Evolutionary conservation across 305 asterid species (phyloP).

Genomic region (Fraxinus velutina): DNA sequence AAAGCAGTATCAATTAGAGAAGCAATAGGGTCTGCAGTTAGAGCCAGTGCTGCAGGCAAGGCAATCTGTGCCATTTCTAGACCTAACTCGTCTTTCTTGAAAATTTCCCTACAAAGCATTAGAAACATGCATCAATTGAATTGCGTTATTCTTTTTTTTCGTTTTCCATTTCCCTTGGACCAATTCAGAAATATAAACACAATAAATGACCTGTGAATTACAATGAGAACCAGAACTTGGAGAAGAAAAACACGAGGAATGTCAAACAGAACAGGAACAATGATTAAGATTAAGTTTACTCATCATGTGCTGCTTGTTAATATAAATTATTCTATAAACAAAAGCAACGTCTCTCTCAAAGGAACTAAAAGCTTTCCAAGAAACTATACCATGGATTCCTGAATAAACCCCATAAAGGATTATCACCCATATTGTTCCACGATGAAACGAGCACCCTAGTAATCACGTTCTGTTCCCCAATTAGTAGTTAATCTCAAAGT

Average conservation of each 20-base stretch:
- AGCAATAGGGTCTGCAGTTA: constrained; percentile 45
- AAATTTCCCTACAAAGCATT: constrained; percentile 20
- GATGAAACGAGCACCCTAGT: constrained; percentile 12
- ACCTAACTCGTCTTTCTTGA: constrained; percentile 40
- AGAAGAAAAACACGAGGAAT: background rate
- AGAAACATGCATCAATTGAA: background rate
- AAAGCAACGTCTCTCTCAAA: background rate
- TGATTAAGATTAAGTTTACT: background rate
- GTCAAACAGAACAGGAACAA: background rate
- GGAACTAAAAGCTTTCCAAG: background rate
- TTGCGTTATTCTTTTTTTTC: background rate
- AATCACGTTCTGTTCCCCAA: constrained; percentile 15
- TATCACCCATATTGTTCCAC: constrained; percentile 24
- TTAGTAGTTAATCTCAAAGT: constrained; percentile 3
- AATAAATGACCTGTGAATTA: background rate
- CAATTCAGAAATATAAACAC: background rate
- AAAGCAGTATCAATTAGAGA: constrained; percentile 50
- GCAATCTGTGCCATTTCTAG: constrained; percentile 40
- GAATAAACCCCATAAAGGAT: constrained; percentile 39
- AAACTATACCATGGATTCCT: constrained; percentile 34
- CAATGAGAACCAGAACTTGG: background rate
- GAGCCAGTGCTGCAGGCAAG: constrained; percentile 42
- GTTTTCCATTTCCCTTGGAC: background rate
- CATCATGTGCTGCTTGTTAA: background rate
- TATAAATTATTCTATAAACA: background rate